phyloP scores from a whole-genome alignment of 2,329 filamentous ascomycete genomes.

The Fusarium sp. region DNA sequence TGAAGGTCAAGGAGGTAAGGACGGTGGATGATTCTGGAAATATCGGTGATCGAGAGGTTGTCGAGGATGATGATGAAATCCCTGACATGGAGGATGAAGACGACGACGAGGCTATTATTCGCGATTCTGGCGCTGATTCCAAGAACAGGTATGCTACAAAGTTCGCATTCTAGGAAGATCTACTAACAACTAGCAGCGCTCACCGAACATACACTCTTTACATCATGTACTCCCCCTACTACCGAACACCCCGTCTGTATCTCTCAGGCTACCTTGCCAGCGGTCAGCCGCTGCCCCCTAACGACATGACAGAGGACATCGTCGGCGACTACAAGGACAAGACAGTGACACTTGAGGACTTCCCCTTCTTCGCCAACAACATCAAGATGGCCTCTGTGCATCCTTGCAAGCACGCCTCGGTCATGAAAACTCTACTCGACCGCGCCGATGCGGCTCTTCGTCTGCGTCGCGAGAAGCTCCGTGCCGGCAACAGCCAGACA shows the following conservation, averaged over 20 bases:
- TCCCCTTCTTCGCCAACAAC: conserved; percentile 89
- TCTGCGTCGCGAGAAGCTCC: conserved; percentile 84
- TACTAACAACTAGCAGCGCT: conserved; percentile 63
- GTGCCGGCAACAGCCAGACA: conserved; percentile 49
- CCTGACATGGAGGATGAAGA: conserved; percentile 99
- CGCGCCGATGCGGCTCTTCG: conserved; percentile 94
- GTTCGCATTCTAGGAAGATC: neutral
- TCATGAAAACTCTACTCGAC: conserved; percentile 98
- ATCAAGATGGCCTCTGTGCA: conserved; percentile 98
- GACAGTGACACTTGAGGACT: conserved; percentile 97
- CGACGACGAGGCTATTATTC: conserved; percentile 95
- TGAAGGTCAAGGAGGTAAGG: conserved; percentile 81
- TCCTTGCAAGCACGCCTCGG: conserved; percentile 94
- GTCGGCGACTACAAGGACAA: conserved; percentile 98
- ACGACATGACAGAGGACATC: conserved; percentile 95
- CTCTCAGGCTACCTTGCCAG: conserved; percentile 87
- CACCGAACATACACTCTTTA: conserved; percentile 97
- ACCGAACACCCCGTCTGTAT: conserved; percentile 94
- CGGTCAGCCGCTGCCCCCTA: conserved; percentile 82
- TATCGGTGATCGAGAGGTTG: conserved; percentile 76
- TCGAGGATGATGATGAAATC: conserved; percentile 84
- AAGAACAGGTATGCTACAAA: conserved; percentile 55
- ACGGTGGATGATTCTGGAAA: conserved; percentile 92
- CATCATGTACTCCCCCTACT: conserved; percentile 97
- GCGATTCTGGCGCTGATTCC: conserved; percentile 68